Evolutionary conservation across 176 grass and related monocot species (phyloP), one percentile per base, ranked within the genome.

Genomic region (Rhynchospora pubera): DNA sequence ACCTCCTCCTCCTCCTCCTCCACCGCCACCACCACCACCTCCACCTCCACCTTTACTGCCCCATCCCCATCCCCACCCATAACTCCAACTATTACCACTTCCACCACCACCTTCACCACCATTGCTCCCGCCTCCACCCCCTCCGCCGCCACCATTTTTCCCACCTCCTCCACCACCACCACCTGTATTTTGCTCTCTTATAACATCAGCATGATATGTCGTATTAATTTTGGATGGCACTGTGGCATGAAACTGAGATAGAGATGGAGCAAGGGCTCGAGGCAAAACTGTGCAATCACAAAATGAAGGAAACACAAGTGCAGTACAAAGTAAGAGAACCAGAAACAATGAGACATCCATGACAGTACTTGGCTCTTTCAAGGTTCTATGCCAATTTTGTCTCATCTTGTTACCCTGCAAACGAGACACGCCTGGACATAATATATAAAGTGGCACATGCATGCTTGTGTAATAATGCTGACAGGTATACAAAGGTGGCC

Each of bases 61-160:
- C 11, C 58, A 43, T 13, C 26, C 1, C 28, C n/a, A 65, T 62
- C 18, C 85, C 45, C 11, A 65, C 68, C 72, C 89, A 76, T 87
- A 18, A 74, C 81, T 80, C 73, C 83, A 28, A 46, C 3, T 13
- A 62, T 62, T 21, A 0, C 85, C 34, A 28, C 85, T 81, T 2
- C 85, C 85, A 3, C 72, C 86, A 9, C 87, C 85, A 1, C 92
- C 70, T n/a, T 82, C 83, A 45, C 80, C 61, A 18, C 10, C 62
- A 30, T 86, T 85, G 18, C 68, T 60, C 69, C 90, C 89, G 3
- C 69, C 64, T n/a, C 50, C 48, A 23, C 21, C 47, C 69, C 12
- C 23, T 12, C 5, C 15, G 34, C 83, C 78, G 19, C 79, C 58
- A 32, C 9, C 60, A 59, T 85, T 85, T 5, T 73, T 70, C 67